Evolutionary conservation across 306 rosid genomes (phyloP), one percentile per base, ranked within the genome.

Genomic region (Prunus salicina): DNA sequence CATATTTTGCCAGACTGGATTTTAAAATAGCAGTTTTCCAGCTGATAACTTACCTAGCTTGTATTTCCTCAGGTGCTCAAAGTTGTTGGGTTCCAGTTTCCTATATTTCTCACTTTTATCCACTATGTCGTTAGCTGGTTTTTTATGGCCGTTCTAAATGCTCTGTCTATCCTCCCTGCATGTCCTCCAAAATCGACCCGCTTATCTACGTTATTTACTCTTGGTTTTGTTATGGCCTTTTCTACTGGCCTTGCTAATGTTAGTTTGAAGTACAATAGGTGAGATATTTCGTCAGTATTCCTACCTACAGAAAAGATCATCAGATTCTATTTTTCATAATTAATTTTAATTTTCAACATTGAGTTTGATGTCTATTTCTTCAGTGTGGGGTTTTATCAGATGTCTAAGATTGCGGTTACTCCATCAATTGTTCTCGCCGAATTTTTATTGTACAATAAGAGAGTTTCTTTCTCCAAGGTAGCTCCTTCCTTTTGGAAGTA

Each of bases 361-460:
- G 64, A 82, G 16, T 69, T 84, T 82, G 67, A 74, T 79, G 20
- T 74, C 83, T 71, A 8, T 78, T 52, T 84, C 80, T 86, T 65
- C 96, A 91, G 98, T 84, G 88, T 93, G 82, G 97, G 98, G 43
- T 91, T 93, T 75, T 93, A 91, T 87, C 97, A 93, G 91, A 93
- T 93, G 97, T 89, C 98, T 73, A 93, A 93, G 86, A 93, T 93
- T 62, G 93, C 95, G 5, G 93, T 93, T 65, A 89, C 97, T 3
- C 95, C 93, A 3, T 88, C 98, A 52, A 93, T 91, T 84, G 93
- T 89, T 79, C 77, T 89, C 49, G 97, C 93, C 63, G 97, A 93
- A 69, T 93, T 88, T 84, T 32, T 88, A 60, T 72, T 85, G 75
- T 88, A 86, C 69, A 82, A 71, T 56, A 91, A 88, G 87, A 86